A percentile compares a stretch with the other conserved stretches of the same genome.
Evolutionary conservation across 108 stramenopile species (phyloP).

Genomic region (Aureococcus anophagefferens): DNA sequence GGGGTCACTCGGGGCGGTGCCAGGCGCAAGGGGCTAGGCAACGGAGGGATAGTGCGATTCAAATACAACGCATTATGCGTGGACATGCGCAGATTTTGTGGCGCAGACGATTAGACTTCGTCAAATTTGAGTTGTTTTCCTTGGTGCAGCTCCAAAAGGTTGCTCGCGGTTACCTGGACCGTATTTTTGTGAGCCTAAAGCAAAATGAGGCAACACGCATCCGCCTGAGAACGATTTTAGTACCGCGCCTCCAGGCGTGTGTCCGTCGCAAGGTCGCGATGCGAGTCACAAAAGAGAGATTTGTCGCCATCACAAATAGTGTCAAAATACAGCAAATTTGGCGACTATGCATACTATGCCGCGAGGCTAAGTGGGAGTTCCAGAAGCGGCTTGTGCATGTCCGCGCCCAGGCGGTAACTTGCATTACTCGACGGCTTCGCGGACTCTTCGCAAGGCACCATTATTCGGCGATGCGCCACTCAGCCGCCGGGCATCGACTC

Average conservation of each 20-base stretch:
- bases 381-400: not conserved
- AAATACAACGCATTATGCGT: not conserved
- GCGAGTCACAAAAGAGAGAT: not conserved
- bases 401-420: not conserved
- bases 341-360: not conserved
- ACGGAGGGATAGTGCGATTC: not conserved
- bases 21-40: not conserved
- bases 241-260: not conserved
- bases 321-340: not conserved
- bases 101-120: too few relatives aligned
- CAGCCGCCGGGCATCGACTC: not conserved
- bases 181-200: not conserved
- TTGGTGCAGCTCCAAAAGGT: not conserved
- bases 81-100: not conserved
- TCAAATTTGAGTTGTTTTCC: too few relatives aligned
- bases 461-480: not conserved
- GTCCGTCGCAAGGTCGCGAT: not conserved
- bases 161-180: not conserved
- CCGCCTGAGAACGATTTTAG: not conserved
- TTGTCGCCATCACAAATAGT: too few relatives aligned
- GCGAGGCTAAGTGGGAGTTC: too few relatives aligned
- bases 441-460: not conserved
- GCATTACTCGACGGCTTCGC: not conserved
- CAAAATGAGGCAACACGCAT: too few relatives aligned
- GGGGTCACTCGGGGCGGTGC: not conserved